A percentile compares a stretch with the other conserved stretches of the same genome.
These are phyloP conservation scores for Carpinus fangiana DNA, from an alignment of 306 rosid species.

Conservation along the genomic window DNA sequence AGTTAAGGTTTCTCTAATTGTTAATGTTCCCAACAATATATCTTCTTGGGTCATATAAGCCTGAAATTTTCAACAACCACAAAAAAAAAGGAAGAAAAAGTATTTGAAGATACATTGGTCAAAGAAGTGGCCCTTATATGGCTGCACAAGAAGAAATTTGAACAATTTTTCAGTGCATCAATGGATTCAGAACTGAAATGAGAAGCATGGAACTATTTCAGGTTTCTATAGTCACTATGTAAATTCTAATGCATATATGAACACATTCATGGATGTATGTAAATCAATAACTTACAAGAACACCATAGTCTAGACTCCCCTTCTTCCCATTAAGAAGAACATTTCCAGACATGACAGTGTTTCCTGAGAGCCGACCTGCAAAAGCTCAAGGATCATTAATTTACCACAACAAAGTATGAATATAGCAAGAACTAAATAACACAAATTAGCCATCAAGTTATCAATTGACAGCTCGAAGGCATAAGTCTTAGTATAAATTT, in stretches of 20 bases:
- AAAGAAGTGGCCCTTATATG: not conserved
- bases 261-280: not conserved
- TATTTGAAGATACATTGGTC: not conserved
- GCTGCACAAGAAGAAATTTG: too few relatives aligned
- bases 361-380: conserved; percentile 82
- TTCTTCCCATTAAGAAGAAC: conserved; percentile 80
- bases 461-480: not conserved
- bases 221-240: too few relatives aligned
- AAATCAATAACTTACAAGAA: conserved; percentile 51
- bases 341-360: conserved; percentile 76
- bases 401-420: not conserved
- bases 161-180: too few relatives aligned
- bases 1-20: conserved; percentile 78
- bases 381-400: conserved; percentile 3
- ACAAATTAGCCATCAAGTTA: not conserved
- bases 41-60: conserved; percentile 96
- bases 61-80: conserved; percentile 30
- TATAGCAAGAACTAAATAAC: not conserved
- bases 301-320: conserved; percentile 60
- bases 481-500: too few relatives aligned
- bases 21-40: conserved; percentile 73
- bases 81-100: not conserved
- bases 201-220: too few relatives aligned
- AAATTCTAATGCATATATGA: too few relatives aligned
- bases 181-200: too few relatives aligned